A percentile compares a stretch with the other conserved stretches of the same genome.
phyloP scores from a whole-genome alignment of 306 rosid genomes.

The Macrotyloma uniflorum region DNA sequence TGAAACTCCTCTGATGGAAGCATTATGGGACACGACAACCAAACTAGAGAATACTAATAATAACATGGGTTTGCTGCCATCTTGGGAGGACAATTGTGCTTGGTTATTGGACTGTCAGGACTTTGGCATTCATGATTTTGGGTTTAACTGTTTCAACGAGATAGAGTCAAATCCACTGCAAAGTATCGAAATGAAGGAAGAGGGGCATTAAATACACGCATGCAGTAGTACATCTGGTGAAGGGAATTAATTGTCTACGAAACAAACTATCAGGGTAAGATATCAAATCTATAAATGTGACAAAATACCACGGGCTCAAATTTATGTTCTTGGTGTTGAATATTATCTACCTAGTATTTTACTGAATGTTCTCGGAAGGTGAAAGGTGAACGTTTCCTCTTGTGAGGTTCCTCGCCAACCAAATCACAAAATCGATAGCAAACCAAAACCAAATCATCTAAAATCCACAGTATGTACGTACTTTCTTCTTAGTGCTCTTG shows the following conservation, averaged over 20 bases:
- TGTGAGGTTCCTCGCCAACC: constrained; percentile 55
- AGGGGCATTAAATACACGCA: constrained; percentile 31
- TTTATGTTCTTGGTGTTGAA: constrained; percentile 38
- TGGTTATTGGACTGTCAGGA: constrained; percentile 85
- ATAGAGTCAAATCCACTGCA: constrained; percentile 53
- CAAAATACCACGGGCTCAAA: constrained; percentile 38
- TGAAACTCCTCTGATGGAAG: constrained; percentile 58
- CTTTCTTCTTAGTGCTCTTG: constrained; percentile 20
- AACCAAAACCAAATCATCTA: constrained; percentile 33
- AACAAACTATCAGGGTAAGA: not conserved
- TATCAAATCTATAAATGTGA: constrained; percentile 37
- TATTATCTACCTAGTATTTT: constrained; percentile 31
- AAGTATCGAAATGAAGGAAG: constrained; percentile 49
- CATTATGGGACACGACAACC: constrained; percentile 57
- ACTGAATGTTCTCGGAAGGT: constrained; percentile 49
- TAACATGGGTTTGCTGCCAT: constrained; percentile 41
- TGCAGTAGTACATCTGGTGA: constrained; percentile 12
- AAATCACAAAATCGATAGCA: constrained; percentile 39
- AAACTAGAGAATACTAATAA: constrained; percentile 27
- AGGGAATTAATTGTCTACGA: not conserved
- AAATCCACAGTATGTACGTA: constrained; percentile 24
- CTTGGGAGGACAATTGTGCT: constrained; percentile 65
- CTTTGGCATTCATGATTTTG: constrained; percentile 84
- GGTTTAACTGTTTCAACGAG: constrained; percentile 62
- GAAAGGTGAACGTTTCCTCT: constrained; percentile 42